These are phyloP conservation scores for Trichophyton simii DNA, from an alignment of 2,329 filamentous ascomycete species.

Conservation along the genomic window DNA sequence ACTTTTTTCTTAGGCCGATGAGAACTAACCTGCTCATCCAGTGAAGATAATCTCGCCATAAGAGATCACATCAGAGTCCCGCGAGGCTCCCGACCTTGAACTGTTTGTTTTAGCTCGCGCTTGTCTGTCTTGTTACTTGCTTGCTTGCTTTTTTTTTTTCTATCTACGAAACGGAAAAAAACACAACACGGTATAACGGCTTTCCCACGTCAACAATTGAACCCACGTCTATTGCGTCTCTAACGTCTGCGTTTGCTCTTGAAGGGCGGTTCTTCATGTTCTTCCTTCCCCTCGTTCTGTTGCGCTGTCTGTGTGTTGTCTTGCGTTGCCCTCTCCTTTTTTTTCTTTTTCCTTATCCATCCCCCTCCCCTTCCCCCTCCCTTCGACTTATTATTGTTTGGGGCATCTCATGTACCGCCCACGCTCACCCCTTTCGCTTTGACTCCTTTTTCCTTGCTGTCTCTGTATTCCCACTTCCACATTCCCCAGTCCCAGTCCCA, in stretches of 20 bases:
- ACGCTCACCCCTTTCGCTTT: constrained; percentile 7
- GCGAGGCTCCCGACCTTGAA: background rate
- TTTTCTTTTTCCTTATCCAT: too few species aligned
- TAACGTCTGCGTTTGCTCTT: constrained; percentile 20
- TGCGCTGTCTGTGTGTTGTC: constrained; percentile 16
- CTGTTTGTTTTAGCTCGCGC: constrained; percentile 16
- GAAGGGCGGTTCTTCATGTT: constrained; percentile 24
- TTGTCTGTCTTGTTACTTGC: constrained; percentile 14
- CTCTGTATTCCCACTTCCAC: background rate
- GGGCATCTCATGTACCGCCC: constrained; percentile 26
- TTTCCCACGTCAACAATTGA: background rate
- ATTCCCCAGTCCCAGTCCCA: background rate
- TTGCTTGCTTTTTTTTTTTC: constrained; percentile 22
- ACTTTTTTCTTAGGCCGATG: background rate
- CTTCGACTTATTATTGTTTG: too few species aligned
- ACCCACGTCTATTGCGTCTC: background rate
- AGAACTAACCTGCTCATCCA: constrained; percentile 2
- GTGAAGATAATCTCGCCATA: background rate
- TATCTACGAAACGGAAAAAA: constrained; percentile 7
- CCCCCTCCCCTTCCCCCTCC: too few species aligned
- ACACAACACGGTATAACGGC: background rate
- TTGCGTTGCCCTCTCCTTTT: constrained; percentile 20
- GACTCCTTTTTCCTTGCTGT: background rate
- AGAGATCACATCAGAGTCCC: background rate
- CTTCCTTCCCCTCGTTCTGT: background rate